Percentiles rank a stretch among this genome's conserved stretches.
phyloP scores from a whole-genome alignment of 176 grass and related monocot species.

The Oropetium thomaeum region DNA sequence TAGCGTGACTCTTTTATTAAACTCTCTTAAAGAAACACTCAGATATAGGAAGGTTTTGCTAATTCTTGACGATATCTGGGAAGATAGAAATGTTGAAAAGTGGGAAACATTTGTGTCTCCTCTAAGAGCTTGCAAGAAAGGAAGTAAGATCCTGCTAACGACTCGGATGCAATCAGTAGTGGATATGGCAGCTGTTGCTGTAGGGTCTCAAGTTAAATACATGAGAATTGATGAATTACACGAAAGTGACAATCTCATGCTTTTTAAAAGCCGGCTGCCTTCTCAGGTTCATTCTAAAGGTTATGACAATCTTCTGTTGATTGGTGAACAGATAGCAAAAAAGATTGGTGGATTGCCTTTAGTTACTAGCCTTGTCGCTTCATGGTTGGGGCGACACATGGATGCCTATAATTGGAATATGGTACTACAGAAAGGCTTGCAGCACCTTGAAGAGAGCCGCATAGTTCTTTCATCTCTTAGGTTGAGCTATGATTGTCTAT shows the following conservation, averaged over 20 bases:
- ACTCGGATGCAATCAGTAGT: conserved; percentile 8
- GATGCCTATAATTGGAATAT: not conserved
- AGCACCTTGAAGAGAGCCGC: not conserved
- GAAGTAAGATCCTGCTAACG: not conserved
- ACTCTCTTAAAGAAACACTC: not conserved
- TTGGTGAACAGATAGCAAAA: not conserved
- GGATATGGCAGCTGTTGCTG: not conserved
- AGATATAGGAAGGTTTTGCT: not conserved
- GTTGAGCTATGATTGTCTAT: not conserved
- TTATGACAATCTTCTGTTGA: not conserved
- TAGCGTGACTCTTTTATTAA: not conserved
- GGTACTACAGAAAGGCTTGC: not conserved
- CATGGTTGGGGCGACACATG: not conserved
- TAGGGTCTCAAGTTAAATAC: not conserved
- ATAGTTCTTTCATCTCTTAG: not conserved
- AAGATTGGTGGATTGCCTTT: not conserved
- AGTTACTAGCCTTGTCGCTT: not conserved
- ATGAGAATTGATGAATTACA: not conserved
- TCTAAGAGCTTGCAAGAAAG: not conserved
- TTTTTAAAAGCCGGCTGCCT: not conserved
- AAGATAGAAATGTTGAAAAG: not conserved
- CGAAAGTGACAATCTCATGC: not conserved
- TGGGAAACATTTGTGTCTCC: not conserved
- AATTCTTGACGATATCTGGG: not conserved
- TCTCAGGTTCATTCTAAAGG: not conserved